Evolutionary conservation across 495 filamentous ascomycete genomes (phyloP), one percentile per base, ranked within the genome.

Genomic region (Penicillium verhagenii): DNA sequence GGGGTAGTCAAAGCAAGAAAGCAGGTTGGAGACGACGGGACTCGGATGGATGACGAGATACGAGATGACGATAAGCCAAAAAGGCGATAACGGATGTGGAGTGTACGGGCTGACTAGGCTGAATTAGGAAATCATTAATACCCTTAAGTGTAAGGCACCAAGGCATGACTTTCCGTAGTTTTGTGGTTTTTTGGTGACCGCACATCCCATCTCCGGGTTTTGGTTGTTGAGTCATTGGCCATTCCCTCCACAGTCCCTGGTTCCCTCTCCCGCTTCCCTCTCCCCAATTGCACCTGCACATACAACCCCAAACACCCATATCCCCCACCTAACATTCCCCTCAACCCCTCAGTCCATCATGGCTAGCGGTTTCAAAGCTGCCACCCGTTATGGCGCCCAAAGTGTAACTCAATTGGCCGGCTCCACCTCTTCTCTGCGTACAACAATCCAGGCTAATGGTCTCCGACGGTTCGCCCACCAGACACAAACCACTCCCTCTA

Each of bases 291-390:
- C 52, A 50, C 43, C 47, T 49, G 29, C 43, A 44, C 53, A 49
- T 35, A 6, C 24, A n/a, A 47, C 43, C 37, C 38, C 33, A 18
- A 14, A 23, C 24, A 31, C 42, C 13, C 19, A 18, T 24, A 10
- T 20, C 47, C 44, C 47, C 28, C 37, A 25, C 31, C 37, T 48
- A 43, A 47, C 42, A 37, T 53, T 25, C 29, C n/a, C n/a, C n/a
- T n/a, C n/a, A n/a, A 35, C 35, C 44, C 40, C 49, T 23, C 38
- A 55, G 50, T 47, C 53, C 48, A 73, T 50, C 60, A 70, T 73
- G 69, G 59, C 59, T 63, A 72, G 66, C 56, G 54, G 64, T 63
- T 56, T 72, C 39, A 87, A 67, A 84, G 77, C 62, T 85, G 79
- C 43, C 72, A 72, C 50, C 83, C 86, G 67, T 82, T 61, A 65